phyloP scores from a whole-genome alignment of 768 basidiomycete genomes.

The Serendipita sp. region DNA sequence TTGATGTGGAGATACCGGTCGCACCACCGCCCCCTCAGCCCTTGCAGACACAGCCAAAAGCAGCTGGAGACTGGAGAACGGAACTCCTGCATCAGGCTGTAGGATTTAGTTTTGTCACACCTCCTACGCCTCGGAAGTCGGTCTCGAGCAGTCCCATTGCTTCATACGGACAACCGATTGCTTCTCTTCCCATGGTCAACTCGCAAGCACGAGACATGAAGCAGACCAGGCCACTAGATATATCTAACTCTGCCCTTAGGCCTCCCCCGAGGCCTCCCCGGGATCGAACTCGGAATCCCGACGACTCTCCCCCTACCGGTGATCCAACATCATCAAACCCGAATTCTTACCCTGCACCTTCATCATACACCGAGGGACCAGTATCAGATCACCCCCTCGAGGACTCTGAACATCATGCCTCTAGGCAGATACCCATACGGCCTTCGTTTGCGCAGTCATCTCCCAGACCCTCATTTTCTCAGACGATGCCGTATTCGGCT shows the following conservation, averaged over 20 bases:
- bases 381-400: neutral
- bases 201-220: slow-evolving; percentile 14
- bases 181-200: slow-evolving; percentile 36
- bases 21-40: slow-evolving; percentile 28
- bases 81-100: slow-evolving; percentile 63
- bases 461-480: neutral
- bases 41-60: slow-evolving; percentile 15
- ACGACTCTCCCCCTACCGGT: neutral
- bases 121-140: neutral
- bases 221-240: slow-evolving; percentile 25
- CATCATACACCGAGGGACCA: neutral
- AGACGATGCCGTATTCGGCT: neutral
- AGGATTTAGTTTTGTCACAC: slow-evolving; percentile 23
- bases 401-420: neutral
- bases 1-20: neutral
- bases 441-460: neutral
- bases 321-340: neutral
- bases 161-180: neutral
- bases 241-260: slow-evolving; percentile 8
- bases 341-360: neutral
- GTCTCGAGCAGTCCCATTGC: neutral
- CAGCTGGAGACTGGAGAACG: slow-evolving; percentile 51
- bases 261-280: neutral
- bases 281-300: neutral
- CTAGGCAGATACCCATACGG: neutral